A percentile compares a stretch with the other conserved stretches of the same genome.
Evolutionary conservation across 352 stramenopile species (phyloP).

Genomic region (Globisporangium camurandrum): DNA sequence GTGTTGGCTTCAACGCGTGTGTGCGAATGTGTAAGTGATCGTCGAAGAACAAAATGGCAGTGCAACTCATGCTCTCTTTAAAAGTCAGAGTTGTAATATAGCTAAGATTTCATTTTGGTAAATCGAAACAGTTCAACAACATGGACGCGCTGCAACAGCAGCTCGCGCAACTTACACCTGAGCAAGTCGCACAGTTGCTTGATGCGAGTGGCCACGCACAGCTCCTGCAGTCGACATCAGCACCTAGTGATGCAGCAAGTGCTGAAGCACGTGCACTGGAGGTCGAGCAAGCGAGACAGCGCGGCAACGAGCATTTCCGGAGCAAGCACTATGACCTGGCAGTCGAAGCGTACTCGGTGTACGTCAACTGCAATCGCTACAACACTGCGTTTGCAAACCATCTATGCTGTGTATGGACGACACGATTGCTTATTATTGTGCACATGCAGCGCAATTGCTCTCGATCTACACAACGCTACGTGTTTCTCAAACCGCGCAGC

Average conservation of each 20-base stretch:
- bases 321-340: conserved; percentile 25
- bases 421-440: too few species aligned
- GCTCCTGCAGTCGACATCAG: conserved; percentile 11
- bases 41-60: not conserved
- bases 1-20: conserved; percentile 2
- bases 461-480: conserved; percentile 28
- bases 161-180: conserved; percentile 18
- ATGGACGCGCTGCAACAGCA: conserved; percentile 22
- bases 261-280: not conserved
- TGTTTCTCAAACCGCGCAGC: conserved; percentile 64
- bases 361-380: too few species aligned
- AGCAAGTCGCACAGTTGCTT: conserved; percentile 25
- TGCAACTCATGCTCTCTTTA: not conserved
- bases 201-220: conserved; percentile 23
- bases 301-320: conserved; percentile 55
- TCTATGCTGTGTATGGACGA: too few species aligned
- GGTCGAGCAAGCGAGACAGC: conserved; percentile 22
- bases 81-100: not conserved
- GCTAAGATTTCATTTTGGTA: too few species aligned
- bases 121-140: conserved; percentile 3
- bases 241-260: not conserved
- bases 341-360: conserved; percentile 39
- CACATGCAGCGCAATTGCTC: conserved; percentile 42
- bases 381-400: too few species aligned
- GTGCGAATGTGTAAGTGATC: conserved; percentile 9